Percentiles rank a stretch among this genome's conserved stretches.
These are phyloP conservation scores for Mycocalia duriaeana DNA, from an alignment of 1,284 basidiomycete species.

Conservation along the genomic window DNA sequence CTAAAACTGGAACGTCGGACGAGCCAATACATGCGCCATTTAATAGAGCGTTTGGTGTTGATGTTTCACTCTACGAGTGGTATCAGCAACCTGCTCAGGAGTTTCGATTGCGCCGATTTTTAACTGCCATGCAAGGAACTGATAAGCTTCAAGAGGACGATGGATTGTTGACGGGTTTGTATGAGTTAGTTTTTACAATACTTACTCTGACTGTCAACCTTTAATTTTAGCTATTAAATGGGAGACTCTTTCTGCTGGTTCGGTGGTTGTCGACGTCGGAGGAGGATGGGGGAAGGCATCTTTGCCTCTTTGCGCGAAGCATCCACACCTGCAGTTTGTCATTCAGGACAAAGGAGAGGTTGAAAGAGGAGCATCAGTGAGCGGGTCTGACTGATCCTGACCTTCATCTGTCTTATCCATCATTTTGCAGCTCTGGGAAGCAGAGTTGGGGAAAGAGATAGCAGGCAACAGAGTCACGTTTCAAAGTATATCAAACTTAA, in stretches of 20 bases:
- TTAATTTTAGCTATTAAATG: slow-evolving; percentile 28
- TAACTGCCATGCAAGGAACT: slow-evolving; percentile 29
- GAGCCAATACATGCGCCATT: slow-evolving; percentile 25
- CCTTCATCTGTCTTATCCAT: too few relatives aligned
- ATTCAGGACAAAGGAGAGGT: slow-evolving; percentile 41
- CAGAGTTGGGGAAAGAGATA: too few relatives aligned
- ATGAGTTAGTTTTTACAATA: background rate
- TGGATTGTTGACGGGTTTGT: slow-evolving; percentile 25
- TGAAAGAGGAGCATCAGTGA: too few relatives aligned
- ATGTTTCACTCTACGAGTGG: slow-evolving; percentile 24
- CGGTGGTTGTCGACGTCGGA: slow-evolving; percentile 38
- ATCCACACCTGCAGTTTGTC: slow-evolving; percentile 27
- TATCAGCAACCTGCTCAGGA: slow-evolving; percentile 24
- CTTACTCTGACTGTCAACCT: too few relatives aligned
- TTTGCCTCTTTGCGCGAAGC: slow-evolving; percentile 20
- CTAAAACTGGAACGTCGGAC: slow-evolving; percentile 22
- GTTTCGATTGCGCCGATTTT: slow-evolving; percentile 24
- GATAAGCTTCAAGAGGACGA: slow-evolving; percentile 20
- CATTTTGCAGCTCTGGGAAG: too few relatives aligned
- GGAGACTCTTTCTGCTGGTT: slow-evolving; percentile 21
- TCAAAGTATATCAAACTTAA: slow-evolving; percentile 16
- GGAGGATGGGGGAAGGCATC: slow-evolving; percentile 34
- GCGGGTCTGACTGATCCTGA: too few relatives aligned
- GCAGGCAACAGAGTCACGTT: slow-evolving; percentile 22
- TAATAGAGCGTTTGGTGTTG: slow-evolving; percentile 20